phyloP scores from a whole-genome alignment of 306 rosid species.

The Lagenaria siceraria region DNA sequence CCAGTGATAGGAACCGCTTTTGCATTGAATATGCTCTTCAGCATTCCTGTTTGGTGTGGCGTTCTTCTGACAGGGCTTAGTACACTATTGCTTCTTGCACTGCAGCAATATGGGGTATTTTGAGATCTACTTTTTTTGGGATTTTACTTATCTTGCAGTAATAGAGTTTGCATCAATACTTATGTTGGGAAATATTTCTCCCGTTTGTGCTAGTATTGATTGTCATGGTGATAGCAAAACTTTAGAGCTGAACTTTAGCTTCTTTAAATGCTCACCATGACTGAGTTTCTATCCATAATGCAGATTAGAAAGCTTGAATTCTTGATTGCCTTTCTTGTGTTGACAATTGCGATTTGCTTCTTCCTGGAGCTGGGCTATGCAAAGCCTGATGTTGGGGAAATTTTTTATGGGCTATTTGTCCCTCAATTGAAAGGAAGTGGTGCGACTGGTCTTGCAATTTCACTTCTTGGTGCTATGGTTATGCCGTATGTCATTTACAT shows the following conservation, averaged over 20 bases:
- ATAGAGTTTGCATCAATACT: neutral
- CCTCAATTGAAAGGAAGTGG: conserved; percentile 86
- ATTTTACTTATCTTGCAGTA: neutral
- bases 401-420: conserved; percentile 63
- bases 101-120: conserved; percentile 95
- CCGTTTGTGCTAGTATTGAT: neutral
- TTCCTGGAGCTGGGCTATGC: conserved; percentile 85
- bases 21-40: conserved; percentile 57
- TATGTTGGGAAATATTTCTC: neutral
- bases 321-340: conserved; percentile 75
- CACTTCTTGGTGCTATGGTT: conserved; percentile 99
- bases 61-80: conserved; percentile 49
- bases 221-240: neutral
- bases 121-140: neutral
- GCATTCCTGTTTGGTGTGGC: conserved; percentile 41
- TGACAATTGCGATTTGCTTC: conserved; percentile 86
- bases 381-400: conserved; percentile 59
- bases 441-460: conserved; percentile 93
- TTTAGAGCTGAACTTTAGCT: neutral
- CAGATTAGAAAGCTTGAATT: conserved; percentile 97
- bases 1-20: conserved; percentile 58
- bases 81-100: conserved; percentile 36
- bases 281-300: neutral
- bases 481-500: conserved; percentile 70
- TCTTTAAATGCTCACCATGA: neutral